Evolutionary conservation across 2,329 filamentous ascomycete genomes (phyloP).

Genomic region (Talaromyces sp.): DNA sequence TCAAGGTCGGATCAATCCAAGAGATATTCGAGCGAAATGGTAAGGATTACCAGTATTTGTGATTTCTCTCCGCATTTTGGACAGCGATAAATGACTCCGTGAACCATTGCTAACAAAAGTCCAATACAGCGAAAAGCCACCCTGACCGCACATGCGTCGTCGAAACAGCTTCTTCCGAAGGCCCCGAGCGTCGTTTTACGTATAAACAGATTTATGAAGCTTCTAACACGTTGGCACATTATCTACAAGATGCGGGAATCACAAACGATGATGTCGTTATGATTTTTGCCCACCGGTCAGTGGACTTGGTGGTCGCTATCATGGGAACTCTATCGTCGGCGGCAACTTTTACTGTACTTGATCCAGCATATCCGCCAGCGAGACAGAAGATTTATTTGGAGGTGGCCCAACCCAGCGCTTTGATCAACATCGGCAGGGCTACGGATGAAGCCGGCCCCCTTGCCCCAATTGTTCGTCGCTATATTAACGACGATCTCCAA

Average conservation of each 20-base stretch:
- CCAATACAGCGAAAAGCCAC: constrained; percentile 48
- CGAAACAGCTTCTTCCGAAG: constrained; percentile 53
- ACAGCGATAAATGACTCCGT: background rate
- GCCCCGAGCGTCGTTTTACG: constrained; percentile 65
- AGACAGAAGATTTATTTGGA: constrained; percentile 80
- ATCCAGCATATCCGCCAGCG: constrained; percentile 76
- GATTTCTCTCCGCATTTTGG: background rate
- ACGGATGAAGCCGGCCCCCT: constrained; percentile 63
- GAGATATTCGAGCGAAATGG: constrained; percentile 45
- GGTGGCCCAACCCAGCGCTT: constrained; percentile 66
- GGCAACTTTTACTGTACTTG: constrained; percentile 60
- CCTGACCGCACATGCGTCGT: constrained; percentile 67
- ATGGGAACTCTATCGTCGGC: constrained; percentile 63
- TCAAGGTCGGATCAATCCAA: constrained; percentile 35
- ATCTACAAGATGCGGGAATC: constrained; percentile 69
- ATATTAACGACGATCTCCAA: constrained; percentile 67
- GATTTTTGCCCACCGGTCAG: constrained; percentile 80
- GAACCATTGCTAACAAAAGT: constrained; percentile 2
- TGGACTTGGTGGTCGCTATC: constrained; percentile 70
- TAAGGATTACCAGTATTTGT: background rate
- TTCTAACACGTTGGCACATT: constrained; percentile 73
- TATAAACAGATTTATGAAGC: constrained; percentile 85
- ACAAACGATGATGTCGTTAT: constrained; percentile 83
- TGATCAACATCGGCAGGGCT: constrained; percentile 70
- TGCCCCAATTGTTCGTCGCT: constrained; percentile 57